A percentile compares a stretch with the other conserved stretches of the same genome.
Evolutionary conservation across 1,284 basidiomycete species (phyloP).

Genomic region (Nidula niveotomentosa): DNA sequence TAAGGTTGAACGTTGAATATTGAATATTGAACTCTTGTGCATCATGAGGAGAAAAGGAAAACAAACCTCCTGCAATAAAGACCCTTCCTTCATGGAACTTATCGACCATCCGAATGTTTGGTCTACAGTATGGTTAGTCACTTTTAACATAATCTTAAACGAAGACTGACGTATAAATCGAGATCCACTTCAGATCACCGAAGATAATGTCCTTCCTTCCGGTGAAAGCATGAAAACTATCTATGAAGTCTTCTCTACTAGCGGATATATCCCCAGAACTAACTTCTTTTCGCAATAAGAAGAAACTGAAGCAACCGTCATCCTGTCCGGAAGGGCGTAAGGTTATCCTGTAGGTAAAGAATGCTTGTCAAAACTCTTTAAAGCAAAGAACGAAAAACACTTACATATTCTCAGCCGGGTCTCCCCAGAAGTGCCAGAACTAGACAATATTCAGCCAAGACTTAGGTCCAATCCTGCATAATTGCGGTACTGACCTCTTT

Average conservation of each 20-base stretch:
- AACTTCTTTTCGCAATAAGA: not conserved
- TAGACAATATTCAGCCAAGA: slow-evolving; percentile 2
- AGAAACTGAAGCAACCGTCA: not conserved
- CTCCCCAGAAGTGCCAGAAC: slow-evolving; percentile 23
- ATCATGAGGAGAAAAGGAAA: not conserved
- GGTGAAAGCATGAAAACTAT: not conserved
- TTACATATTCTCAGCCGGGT: slow-evolving; percentile 12
- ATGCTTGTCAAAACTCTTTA: not conserved
- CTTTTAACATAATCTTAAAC: no score
- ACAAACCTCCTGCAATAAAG: slow-evolving; percentile 28
- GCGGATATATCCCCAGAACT: not conserved
- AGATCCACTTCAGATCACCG: not conserved
- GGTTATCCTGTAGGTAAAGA: no score
- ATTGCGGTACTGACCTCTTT: slow-evolving; percentile 23
- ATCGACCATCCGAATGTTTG: slow-evolving; percentile 14
- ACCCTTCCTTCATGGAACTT: slow-evolving; percentile 15
- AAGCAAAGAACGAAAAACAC: slow-evolving; percentile 1
- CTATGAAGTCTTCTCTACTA: not conserved
- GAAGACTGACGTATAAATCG: not conserved
- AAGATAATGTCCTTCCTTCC: not conserved
- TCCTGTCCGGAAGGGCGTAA: not conserved
- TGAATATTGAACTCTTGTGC: not conserved
- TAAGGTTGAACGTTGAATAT: not conserved
- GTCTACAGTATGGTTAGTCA: slow-evolving; percentile 4
- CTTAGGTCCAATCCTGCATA: not conserved